phyloP scores from a whole-genome alignment of 2,329 filamentous ascomycete genomes.

The Colletotrichum sidae region DNA sequence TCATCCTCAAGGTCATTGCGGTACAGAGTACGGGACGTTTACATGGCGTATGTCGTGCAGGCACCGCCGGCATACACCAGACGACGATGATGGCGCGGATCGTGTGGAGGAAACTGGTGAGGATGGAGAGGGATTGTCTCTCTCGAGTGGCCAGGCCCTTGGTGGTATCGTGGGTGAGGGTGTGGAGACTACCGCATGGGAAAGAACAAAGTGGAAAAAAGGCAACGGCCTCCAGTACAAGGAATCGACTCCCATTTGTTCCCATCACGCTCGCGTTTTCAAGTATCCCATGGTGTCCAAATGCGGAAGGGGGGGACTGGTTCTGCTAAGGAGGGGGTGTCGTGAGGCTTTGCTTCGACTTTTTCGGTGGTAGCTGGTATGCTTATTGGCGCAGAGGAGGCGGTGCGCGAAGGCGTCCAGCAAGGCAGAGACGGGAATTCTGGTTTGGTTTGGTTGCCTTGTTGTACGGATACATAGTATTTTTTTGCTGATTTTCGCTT shows the following conservation, averaged over 20 bases:
- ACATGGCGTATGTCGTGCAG: background rate
- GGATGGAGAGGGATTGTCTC: conserved; percentile 7
- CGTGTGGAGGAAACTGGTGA: background rate
- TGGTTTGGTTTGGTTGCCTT: conserved; percentile 14
- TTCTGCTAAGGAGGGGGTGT: background rate
- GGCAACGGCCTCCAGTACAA: conserved; percentile 5
- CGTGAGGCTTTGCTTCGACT: conserved; percentile 21
- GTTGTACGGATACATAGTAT: background rate
- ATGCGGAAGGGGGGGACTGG: conserved; percentile 1
- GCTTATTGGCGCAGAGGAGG: conserved; percentile 27
- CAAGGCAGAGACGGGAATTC: conserved; percentile 30
- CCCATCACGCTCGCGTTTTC: conserved; percentile 18
- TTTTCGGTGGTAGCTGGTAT: conserved; percentile 21
- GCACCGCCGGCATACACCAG: no score
- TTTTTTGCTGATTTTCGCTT: conserved; percentile 25
- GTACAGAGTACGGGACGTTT: background rate
- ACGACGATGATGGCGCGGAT: no score
- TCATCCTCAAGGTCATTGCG: background rate
- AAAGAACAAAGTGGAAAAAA: conserved; percentile 35
- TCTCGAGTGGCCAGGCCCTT: conserved; percentile 2
- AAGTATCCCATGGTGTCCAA: conserved; percentile 13
- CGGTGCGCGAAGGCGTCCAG: conserved; percentile 25
- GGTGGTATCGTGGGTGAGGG: background rate
- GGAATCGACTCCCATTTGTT: conserved; percentile 29
- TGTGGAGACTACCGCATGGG: background rate